Conservation (phyloP, 2,329 filamentous ascomycete genomes). For the Macrophomina phaseolina region DNA sequence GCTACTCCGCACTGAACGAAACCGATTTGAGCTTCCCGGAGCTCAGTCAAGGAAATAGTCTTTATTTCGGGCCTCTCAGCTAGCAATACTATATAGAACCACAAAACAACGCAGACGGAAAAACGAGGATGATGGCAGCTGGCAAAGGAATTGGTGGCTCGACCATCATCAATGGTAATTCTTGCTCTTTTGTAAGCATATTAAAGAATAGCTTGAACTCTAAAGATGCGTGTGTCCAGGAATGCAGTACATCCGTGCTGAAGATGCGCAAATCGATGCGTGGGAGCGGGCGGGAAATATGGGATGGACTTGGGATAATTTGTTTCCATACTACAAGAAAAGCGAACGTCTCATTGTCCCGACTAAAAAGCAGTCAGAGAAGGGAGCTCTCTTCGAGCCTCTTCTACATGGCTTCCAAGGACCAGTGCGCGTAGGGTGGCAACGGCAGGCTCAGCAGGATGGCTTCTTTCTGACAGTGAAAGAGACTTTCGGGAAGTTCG, state of each 20-base stretch:
- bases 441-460: conserved; percentile 23
- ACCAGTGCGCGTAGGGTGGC: conserved; percentile 29
- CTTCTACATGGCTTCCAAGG: conserved; percentile 34
- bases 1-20: conserved; percentile 36
- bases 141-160: conserved; percentile 52
- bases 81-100: conserved; percentile 48
- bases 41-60: conserved; percentile 29
- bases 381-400: conserved; percentile 35
- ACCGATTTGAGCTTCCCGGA: conserved; percentile 36
- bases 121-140: conserved; percentile 34
- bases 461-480: conserved; percentile 18
- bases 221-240: conserved; percentile 29
- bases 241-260: conserved; percentile 43
- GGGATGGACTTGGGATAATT: conserved; percentile 44
- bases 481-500: conserved; percentile 35
- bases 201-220: neutral
- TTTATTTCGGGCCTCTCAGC: conserved; percentile 40
- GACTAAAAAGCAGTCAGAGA: conserved; percentile 34
- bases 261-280: conserved; percentile 43
- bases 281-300: conserved; percentile 48
- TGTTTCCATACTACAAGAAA: conserved; percentile 45
- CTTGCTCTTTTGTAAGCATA: neutral
- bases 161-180: conserved; percentile 48
- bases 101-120: conserved; percentile 44
- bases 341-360: conserved; percentile 42